These are phyloP conservation scores for Paratinospora sagittata DNA, from an alignment of 164 flowering plant species.

Conservation along the genomic window DNA sequence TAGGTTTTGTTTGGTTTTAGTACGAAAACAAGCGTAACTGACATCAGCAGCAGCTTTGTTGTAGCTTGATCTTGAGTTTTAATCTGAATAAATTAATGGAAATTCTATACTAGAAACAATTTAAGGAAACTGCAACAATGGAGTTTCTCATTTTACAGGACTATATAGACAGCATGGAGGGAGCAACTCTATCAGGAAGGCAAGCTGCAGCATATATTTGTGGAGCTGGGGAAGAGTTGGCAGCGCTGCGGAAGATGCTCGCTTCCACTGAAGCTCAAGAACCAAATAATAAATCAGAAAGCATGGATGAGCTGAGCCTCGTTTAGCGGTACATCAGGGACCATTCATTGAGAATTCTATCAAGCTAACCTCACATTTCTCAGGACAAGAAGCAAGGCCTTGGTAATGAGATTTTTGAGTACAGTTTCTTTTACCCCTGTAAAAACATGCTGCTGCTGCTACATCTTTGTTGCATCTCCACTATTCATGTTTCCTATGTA, in stretches of 20 bases:
- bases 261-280: constrained; percentile 28
- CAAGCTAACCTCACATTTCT: neutral
- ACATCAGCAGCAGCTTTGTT: neutral
- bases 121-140: constrained; percentile 3
- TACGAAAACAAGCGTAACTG: no score
- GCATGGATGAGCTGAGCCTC: constrained; percentile 49
- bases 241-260: constrained; percentile 41
- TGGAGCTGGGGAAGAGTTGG: constrained; percentile 69
- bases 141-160: constrained; percentile 46
- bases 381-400: neutral
- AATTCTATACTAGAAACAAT: neutral
- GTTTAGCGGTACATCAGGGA: constrained; percentile 26
- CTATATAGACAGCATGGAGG: constrained; percentile 98
- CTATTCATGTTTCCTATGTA: neutral
- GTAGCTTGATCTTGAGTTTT: neutral
- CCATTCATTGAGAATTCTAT: neutral
- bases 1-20: no score
- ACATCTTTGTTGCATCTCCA: no score
- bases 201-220: constrained; percentile 91
- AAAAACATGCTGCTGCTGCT: no score
- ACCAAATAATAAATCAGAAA: constrained; percentile 15
- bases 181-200: constrained; percentile 92
- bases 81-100: neutral
- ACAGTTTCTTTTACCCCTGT: no score
- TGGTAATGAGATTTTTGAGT: neutral